Evolutionary conservation across 768 basidiomycete genomes (phyloP).

Genomic region (Collybia mongolica): DNA sequence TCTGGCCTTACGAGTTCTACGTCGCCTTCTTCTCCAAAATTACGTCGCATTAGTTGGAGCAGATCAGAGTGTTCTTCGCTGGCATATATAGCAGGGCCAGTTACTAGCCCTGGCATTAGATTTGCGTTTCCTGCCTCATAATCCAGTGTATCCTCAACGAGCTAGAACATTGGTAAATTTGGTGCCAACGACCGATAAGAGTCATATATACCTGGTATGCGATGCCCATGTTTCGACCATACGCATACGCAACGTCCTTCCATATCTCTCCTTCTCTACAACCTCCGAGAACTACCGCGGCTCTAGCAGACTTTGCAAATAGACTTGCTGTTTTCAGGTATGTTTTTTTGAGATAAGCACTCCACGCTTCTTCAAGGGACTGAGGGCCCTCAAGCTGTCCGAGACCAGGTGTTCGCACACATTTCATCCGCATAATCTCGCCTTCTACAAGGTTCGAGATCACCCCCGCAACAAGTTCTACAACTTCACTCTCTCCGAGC

Average conservation of each 20-base stretch:
- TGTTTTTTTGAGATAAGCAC: constrained; percentile 58
- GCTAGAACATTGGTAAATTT: constrained; percentile 37
- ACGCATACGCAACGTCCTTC: constrained; percentile 90
- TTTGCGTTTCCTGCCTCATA: constrained; percentile 46
- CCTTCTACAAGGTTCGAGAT: constrained; percentile 97
- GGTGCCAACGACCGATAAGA: constrained; percentile 5
- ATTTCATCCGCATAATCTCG: constrained; percentile 80
- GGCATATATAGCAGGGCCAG: constrained; percentile 84
- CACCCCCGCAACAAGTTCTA: constrained; percentile 89
- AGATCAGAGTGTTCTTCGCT: constrained; percentile 81
- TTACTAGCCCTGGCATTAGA: constrained; percentile 45
- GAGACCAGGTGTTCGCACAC: constrained; percentile 39
- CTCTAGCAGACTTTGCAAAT: constrained; percentile 85
- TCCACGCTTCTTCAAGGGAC: constrained; percentile 55
- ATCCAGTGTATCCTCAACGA: constrained; percentile 83
- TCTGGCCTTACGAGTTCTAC: constrained; percentile 63
- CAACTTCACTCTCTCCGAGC: constrained; percentile 85
- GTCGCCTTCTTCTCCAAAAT: constrained; percentile 77
- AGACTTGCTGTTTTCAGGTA: constrained; percentile 91
- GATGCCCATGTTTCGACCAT: constrained; percentile 87
- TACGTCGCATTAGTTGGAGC: constrained; percentile 73
- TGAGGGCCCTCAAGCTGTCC: constrained; percentile 28
- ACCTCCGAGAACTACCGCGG: constrained; percentile 87
- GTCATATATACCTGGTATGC: constrained; percentile 42
- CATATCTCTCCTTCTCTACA: constrained; percentile 72